Evolutionary conservation across 495 filamentous ascomycete species (phyloP).

Genomic region (Xylaria longipes): DNA sequence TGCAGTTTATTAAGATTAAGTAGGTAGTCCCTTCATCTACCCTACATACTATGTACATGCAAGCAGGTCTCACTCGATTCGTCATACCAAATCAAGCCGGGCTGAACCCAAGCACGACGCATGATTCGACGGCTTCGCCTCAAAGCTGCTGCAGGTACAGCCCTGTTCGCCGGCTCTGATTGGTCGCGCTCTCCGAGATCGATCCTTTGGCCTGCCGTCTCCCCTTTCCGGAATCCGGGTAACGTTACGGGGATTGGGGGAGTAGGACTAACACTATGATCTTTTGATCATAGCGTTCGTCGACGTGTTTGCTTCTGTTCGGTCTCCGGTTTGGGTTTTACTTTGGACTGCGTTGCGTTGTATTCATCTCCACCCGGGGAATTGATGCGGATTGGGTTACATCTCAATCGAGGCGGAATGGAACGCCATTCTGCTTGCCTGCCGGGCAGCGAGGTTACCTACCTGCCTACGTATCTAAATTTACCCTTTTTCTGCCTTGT

Average conservation of each 20-base stretch:
- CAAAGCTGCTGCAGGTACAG: not conserved
- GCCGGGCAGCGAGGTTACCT: not conserved
- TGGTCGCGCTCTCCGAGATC: conserved; percentile 5
- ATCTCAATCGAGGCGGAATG: not conserved
- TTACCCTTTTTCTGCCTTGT: conserved; percentile 7
- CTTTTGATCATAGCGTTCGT: not conserved
- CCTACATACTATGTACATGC: not conserved
- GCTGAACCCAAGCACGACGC: not conserved
- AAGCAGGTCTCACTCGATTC: not conserved
- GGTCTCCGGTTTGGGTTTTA: not conserved
- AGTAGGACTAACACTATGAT: not conserved
- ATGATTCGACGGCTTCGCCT: not conserved
- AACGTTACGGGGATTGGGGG: no score
- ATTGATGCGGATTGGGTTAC: not conserved
- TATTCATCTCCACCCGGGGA: not conserved
- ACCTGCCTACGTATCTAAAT: not conserved
- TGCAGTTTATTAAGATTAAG: not conserved
- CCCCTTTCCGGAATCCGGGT: not conserved
- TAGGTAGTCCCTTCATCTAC: no score
- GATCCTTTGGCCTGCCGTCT: not conserved
- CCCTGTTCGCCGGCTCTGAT: not conserved
- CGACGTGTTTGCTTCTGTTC: not conserved
- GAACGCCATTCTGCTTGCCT: not conserved
- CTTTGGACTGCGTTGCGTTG: not conserved
- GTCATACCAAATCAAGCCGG: not conserved